Evolutionary conservation across 176 grass and related monocot genomes (phyloP), one percentile per base, ranked within the genome.

Genomic region (Oryza meridionalis): DNA sequence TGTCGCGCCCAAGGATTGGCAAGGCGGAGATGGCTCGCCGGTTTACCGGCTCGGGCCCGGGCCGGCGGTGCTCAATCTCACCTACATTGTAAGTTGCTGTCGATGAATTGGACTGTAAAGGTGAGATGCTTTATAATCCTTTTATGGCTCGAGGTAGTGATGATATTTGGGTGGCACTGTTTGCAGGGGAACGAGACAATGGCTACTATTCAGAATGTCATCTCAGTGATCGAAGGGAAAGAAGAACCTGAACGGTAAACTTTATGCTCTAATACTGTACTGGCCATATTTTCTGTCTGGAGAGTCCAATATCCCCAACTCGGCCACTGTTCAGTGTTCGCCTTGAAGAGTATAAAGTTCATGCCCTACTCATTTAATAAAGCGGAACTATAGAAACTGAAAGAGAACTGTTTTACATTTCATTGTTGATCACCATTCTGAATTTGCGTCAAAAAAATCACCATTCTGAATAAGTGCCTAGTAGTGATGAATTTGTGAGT

Each of bases 201-300:
- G 32, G 88, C 73, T 69, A 93, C 85, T 59, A 98, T 95, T 86
- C 79, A 98, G 81, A 93, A 98, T 88, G 95, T 98, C 7, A 90
- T 94, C 86, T 88, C 90, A 26, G 88, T 94, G 64, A 93, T 98
- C 22, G 86, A 98, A 94, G 95, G 95, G 22, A 83, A 91, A 84
- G 92, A 98, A 85, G 95, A 98, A 75, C 92, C 90, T 15, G 92
- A 94, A 11, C 79, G 92, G 95, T 98, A 85, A 73, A 66, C 70
- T 82, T 66, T 46, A 29, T 11, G 27, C 49, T 15, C 55, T 59
- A 59, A 6, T 59, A 59, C 33, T 35, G 33, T 35, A 35, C 33
- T 35, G 8, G 19, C 55, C 21, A 59, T 61, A 61, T 22, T 67
- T 62, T 82, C 35, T 45, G 5, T 33, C 27, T 21, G 9, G 33